A percentile compares a stretch with the other conserved stretches of the same genome.
Conservation (phyloP, 2,329 filamentous ascomycete genomes). For the Beauveria sp. region DNA sequence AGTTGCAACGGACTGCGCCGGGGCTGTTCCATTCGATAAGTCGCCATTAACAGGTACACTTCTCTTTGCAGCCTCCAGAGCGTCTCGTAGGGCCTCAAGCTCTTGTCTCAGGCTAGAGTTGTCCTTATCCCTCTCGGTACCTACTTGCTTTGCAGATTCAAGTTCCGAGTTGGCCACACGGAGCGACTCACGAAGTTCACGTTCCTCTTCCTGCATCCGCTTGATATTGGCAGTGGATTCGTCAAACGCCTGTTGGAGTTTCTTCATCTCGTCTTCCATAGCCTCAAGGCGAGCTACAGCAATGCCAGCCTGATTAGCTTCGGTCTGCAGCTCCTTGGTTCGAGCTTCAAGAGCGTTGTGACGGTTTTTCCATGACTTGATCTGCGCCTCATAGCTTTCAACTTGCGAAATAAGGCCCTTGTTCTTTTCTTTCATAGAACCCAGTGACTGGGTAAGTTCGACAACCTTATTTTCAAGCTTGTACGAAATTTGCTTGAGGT, state of each 20-base stretch:
- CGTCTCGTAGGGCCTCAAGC: conserved; percentile 82
- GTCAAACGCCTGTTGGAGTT: conserved; percentile 79
- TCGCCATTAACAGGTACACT: conserved; percentile 66
- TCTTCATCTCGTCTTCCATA: conserved; percentile 94
- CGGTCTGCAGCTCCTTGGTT: conserved; percentile 88
- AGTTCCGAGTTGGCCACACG: conserved; percentile 73
- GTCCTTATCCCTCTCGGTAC: conserved; percentile 72
- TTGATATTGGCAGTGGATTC: conserved; percentile 89
- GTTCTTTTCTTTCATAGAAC: conserved; percentile 90
- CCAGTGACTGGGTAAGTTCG: conserved; percentile 88
- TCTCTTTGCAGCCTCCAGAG: conserved; percentile 80
- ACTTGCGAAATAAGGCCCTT: conserved; percentile 81
- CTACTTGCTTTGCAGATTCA: conserved; percentile 68
- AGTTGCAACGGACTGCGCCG: conserved; percentile 48
- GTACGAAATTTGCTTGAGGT: conserved; percentile 99
- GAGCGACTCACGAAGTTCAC: conserved; percentile 73
- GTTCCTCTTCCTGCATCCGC: conserved; percentile 90
- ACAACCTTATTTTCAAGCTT: conserved; percentile 99
- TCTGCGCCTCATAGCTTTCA: conserved; percentile 90
- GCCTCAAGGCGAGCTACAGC: conserved; percentile 81
- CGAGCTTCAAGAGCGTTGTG: conserved; percentile 85
- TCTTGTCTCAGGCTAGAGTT: conserved; percentile 82
- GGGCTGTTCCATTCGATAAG: conserved; percentile 29
- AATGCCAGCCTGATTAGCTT: conserved; percentile 97
- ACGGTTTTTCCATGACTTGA: conserved; percentile 91